Conservation (phyloP, 208 protist species). For the Trypanosoma congolense region DNA sequence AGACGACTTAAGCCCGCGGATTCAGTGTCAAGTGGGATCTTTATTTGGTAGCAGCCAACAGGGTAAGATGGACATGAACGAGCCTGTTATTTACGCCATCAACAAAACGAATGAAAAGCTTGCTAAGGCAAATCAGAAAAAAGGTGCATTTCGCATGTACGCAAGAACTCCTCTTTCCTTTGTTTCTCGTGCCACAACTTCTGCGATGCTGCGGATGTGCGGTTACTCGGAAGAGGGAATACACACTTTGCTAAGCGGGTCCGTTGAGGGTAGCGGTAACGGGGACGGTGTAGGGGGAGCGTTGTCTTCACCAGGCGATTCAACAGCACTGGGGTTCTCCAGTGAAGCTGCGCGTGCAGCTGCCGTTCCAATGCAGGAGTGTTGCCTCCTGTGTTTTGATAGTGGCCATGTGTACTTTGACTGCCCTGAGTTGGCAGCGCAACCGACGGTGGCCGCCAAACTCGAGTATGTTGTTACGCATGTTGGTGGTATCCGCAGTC, state of each 20-base stretch:
- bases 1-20: neutral
- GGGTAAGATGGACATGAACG: constrained; percentile 18
- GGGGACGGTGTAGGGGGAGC: constrained; percentile 1
- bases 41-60: neutral
- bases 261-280: neutral
- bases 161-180: constrained; percentile 34
- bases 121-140: constrained; percentile 30
- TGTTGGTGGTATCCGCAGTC: constrained; percentile 55
- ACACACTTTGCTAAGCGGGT: constrained; percentile 25
- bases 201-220: constrained; percentile 57
- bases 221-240: constrained; percentile 59
- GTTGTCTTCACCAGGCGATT: constrained; percentile 2
- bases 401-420: constrained; percentile 46
- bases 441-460: constrained; percentile 32
- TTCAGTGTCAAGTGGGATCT: neutral
- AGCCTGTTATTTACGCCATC: constrained; percentile 69
- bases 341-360: constrained; percentile 36
- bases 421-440: constrained; percentile 61
- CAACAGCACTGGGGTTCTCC: constrained; percentile 8
- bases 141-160: constrained; percentile 69
- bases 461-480: constrained; percentile 36
- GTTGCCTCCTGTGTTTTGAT: constrained; percentile 72
- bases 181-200: constrained; percentile 40
- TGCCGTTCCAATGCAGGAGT: constrained; percentile 43
- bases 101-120: constrained; percentile 65